Percentiles rank a stretch among this genome's conserved stretches.
Conservation (phyloP, 805 yeast species). For the Wickerhamiella allomyrinae region DNA sequence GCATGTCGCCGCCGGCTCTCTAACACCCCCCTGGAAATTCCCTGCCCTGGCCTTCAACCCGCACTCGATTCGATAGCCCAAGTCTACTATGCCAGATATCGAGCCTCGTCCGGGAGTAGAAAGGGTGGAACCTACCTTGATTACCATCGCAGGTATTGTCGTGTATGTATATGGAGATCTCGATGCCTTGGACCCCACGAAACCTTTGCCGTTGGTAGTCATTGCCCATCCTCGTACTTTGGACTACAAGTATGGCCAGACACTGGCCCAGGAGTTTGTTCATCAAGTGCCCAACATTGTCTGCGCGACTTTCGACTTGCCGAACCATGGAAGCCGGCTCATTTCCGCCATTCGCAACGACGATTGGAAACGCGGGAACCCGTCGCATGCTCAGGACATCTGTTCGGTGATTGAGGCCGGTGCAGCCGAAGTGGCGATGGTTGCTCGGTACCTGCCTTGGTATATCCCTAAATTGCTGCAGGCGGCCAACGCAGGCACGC, state of each 20-base stretch:
- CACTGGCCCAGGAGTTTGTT: constrained; percentile 24
- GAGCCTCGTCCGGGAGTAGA: not conserved
- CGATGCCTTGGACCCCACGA: constrained; percentile 13
- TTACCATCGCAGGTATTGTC: constrained; percentile 32
- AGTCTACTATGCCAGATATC: not conserved
- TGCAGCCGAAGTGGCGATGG: constrained; percentile 30
- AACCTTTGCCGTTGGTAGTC: constrained; percentile 27
- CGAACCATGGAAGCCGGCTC: constrained; percentile 42
- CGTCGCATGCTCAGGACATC: constrained; percentile 39
- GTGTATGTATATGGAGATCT: constrained; percentile 27
- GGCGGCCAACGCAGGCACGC: constrained; percentile 19
- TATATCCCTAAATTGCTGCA: constrained; percentile 22
- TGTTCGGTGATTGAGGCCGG: constrained; percentile 34
- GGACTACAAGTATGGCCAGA: constrained; percentile 27
- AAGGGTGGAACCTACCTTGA: constrained; percentile 3
- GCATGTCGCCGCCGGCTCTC: no score
- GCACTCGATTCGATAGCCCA: no score
- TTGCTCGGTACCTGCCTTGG: constrained; percentile 33
- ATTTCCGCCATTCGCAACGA: constrained; percentile 27
- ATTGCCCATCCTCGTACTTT: constrained; percentile 35
- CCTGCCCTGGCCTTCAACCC: no score
- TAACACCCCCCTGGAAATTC: no score
- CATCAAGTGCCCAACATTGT: constrained; percentile 19
- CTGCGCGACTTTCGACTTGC: constrained; percentile 37
- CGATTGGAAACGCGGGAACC: constrained; percentile 36